phyloP scores from a whole-genome alignment of 1,139 yeast species.

The Yamadazyma buinensis region DNA sequence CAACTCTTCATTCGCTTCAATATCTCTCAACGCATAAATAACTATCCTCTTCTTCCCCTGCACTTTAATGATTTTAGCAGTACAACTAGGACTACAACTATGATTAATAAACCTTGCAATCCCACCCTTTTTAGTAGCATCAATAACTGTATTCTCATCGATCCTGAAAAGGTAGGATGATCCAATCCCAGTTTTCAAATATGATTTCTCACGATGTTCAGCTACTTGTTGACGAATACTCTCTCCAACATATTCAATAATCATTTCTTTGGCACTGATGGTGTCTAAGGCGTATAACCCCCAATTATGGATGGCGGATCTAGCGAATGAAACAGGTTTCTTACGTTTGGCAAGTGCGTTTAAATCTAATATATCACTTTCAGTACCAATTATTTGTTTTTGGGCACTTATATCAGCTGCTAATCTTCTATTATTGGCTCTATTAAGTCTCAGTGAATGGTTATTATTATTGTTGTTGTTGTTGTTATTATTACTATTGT shows the following conservation, averaged over 20 bases:
- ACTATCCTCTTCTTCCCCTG: conserved; percentile 94
- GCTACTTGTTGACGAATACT: conserved; percentile 92
- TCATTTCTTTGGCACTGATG: conserved; percentile 93
- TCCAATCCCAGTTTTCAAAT: conserved; percentile 89
- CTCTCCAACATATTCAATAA: conserved; percentile 98
- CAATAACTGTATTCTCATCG: conserved; percentile 92
- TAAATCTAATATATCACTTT: conserved; percentile 74
- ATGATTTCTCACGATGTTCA: conserved; percentile 84
- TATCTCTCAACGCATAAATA: conserved; percentile 86
- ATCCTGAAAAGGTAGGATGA: conserved; percentile 89
- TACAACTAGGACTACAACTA: conserved; percentile 96
- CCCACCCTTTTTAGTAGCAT: conserved; percentile 96
- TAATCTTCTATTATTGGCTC: conserved; percentile 85
- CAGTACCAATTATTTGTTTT: conserved; percentile 71
- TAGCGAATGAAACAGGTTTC: conserved; percentile 91
- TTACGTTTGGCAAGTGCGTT: conserved; percentile 80
- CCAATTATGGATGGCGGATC: conserved; percentile 98
- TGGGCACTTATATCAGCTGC: conserved; percentile 90
- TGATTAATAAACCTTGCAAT: conserved; percentile 95
- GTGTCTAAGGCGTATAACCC: conserved; percentile 95
- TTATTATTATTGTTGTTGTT: conserved; percentile 14
- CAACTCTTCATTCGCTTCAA: conserved; percentile 85
- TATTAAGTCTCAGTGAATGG: conserved; percentile 77
- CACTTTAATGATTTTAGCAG: conserved; percentile 93
- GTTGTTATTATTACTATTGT: conserved; percentile 63